Base-by-base conservation (phyloP, 805 yeast genomes). In the Ogataea henricii region DNA sequence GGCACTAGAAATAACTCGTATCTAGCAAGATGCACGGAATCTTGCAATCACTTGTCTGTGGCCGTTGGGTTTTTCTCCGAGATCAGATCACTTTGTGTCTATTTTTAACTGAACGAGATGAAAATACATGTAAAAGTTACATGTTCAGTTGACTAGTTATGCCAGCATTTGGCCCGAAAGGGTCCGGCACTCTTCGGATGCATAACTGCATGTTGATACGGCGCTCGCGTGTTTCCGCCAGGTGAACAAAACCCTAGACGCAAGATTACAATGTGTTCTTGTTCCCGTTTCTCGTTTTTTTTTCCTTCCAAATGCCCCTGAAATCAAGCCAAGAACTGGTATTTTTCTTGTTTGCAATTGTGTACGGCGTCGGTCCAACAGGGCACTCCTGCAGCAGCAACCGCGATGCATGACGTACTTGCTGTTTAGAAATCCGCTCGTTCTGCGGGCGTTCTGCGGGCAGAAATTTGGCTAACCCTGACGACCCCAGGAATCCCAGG, bases 151-250 rank as follows among this genome's bases (percentile, higher is more conserved):
- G n/a, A 14, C 34, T 13, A 30, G 34, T 14, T 30, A n/a, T 30
- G 9, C 34, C 17, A 30, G 18, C 34, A 30, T 9, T 5, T n/a
- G 7, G n/a, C 16, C 18, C 6, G 8, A 30, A 12, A 30, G 34
- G 34, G 34, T 30, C 34, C 34, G 34, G 34, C 16, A 30, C n/a
- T 30, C 18, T 17, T 30, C 34, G 34, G 34, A 30, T 30, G 34
- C 34, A 17, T 30, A 16, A 17, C 34, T 30, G 17, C 34, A 30
- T 30, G 34, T 17, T n/a, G n/a, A 12, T 13, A 30, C 34, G 34
- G n/a, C 34, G 18, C 34, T n/a, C 8, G 8, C n/a, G 34, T 8
- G 34, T 17, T 30, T 30, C 34, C 9, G 18, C 34, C 18, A 14
- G 34, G n/a, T n/a, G n/a, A n/a, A 13, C 34, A 30, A 30, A 17